Conservation (phyloP, 208 protist species). For the Strigomonas culicis region DNA sequence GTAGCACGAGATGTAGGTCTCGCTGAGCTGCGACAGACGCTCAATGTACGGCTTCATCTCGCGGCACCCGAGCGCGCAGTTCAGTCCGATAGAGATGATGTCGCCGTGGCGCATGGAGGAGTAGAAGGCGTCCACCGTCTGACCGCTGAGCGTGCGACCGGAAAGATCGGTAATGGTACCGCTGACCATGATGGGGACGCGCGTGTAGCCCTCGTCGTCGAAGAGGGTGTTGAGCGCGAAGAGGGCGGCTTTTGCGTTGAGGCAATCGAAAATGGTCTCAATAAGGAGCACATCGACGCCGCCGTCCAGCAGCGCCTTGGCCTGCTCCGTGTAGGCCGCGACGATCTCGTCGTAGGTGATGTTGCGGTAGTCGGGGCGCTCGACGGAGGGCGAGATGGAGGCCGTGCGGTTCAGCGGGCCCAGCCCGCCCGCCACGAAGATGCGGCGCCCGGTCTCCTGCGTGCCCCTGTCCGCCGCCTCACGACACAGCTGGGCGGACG, state of each 20-base stretch:
- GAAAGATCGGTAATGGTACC: constrained; percentile 93
- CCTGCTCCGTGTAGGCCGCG: constrained; percentile 90
- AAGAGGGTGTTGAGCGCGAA: constrained; percentile 92
- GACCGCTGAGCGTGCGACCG: constrained; percentile 96
- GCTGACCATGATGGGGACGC: constrained; percentile 80
- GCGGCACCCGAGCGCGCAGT: constrained; percentile 90
- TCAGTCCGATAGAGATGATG: constrained; percentile 92
- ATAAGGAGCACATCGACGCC: constrained; percentile 94
- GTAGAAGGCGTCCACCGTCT: constrained; percentile 96
- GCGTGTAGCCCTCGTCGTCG: constrained; percentile 53
- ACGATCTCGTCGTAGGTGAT: constrained; percentile 93
- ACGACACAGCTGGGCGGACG: constrained; percentile 61
- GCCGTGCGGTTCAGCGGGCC: constrained; percentile 95
- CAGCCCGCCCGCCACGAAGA: constrained; percentile 93
- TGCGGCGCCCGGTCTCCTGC: constrained; percentile 36
- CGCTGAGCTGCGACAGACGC: constrained; percentile 41
- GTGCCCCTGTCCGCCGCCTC: constrained; percentile 44
- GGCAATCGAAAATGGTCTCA: constrained; percentile 95
- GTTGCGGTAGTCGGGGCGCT: constrained; percentile 92
- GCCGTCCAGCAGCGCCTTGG: constrained; percentile 88
- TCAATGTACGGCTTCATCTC: constrained; percentile 64
- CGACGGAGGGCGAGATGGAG: constrained; percentile 94
- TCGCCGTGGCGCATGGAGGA: constrained; percentile 81
- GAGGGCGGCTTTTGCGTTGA: constrained; percentile 92
- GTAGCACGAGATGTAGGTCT: constrained; percentile 63